phyloP scores from a whole-genome alignment of 805 yeast species.

The Starmerella sirachaensis region DNA sequence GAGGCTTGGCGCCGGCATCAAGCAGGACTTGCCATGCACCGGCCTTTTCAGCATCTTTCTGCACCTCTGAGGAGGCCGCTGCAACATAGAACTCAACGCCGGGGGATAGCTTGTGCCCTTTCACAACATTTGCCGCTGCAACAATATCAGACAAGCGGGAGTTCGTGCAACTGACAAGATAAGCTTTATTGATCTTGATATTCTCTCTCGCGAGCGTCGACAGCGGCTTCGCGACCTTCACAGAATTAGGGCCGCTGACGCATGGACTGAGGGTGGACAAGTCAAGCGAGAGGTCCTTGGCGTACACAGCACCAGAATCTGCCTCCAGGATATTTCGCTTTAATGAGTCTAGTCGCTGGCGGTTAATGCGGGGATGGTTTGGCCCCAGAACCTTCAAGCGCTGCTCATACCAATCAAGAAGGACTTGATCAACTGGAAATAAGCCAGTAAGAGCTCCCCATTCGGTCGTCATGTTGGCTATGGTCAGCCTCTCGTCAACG shows the following conservation, averaged over 20 bases:
- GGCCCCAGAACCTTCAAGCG: slow-evolving; percentile 48
- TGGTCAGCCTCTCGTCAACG: slow-evolving; percentile 43
- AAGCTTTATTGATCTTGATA: slow-evolving; percentile 81
- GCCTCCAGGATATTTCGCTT: slow-evolving; percentile 37
- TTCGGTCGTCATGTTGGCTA: slow-evolving; percentile 86
- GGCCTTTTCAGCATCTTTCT: slow-evolving; percentile 73
- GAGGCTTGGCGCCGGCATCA: slow-evolving; percentile 86
- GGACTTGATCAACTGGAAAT: slow-evolving; percentile 83
- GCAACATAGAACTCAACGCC: slow-evolving; percentile 95
- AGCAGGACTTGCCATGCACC: slow-evolving; percentile 90
- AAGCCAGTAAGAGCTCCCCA: slow-evolving; percentile 98
- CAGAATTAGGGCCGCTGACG: slow-evolving; percentile 95
- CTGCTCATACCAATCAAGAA: slow-evolving; percentile 65
- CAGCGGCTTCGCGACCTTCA: slow-evolving; percentile 74
- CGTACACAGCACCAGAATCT: slow-evolving; percentile 73
- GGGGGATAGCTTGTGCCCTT: slow-evolving; percentile 69
- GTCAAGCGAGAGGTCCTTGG: slow-evolving; percentile 76
- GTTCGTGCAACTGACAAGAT: slow-evolving; percentile 95
- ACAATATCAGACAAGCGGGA: slow-evolving; percentile 83
- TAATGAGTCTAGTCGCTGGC: slow-evolving; percentile 43
- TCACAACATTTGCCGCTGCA: slow-evolving; percentile 85
- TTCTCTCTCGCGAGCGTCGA: slow-evolving; percentile 60
- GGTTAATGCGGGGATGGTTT: slow-evolving; percentile 75
- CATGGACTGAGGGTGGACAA: slow-evolving; percentile 71
- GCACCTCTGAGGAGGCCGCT: slow-evolving; percentile 91